Conservation (phyloP, 192 early-diverging fungal genomes). For the Gamsiella multidivaricata region DNA sequence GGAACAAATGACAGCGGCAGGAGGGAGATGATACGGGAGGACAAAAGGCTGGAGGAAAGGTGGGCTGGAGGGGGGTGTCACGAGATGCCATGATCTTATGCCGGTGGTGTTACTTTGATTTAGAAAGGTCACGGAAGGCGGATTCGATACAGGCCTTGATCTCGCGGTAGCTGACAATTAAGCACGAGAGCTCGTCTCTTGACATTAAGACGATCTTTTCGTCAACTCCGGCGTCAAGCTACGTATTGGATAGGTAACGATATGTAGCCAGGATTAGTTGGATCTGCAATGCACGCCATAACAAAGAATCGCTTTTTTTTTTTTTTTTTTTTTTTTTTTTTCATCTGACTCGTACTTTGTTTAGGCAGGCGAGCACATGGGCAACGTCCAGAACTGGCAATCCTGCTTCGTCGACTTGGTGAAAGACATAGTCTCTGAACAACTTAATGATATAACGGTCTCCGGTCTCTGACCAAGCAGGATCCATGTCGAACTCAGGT, state of each 20-base stretch:
- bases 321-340: no score
- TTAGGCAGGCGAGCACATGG: constrained; percentile 93
- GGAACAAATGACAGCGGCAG: not conserved
- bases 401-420: constrained; percentile 89
- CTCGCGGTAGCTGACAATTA: constrained; percentile 96
- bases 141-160: constrained; percentile 92
- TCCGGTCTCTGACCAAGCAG: constrained; percentile 97
- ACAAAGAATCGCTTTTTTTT: no score
- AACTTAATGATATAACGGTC: constrained; percentile 98
- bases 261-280: not conserved
- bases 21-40: no score
- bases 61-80: no score
- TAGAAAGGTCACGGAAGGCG: constrained; percentile 84
- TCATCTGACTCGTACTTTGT: constrained; percentile 80
- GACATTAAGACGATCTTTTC: constrained; percentile 97
- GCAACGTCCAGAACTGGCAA: constrained; percentile 88
- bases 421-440: constrained; percentile 98
- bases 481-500: constrained; percentile 80
- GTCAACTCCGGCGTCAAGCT: constrained; percentile 94
- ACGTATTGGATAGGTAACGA: not conserved
- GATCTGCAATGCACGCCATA: no score
- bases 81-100: no score
- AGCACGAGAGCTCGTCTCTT: constrained; percentile 95
- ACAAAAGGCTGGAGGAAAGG: not conserved
- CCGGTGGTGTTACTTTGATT: constrained; percentile 31